These are phyloP conservation scores for Capsella rubella DNA, from an alignment of 441 rosid genomes.

Conservation along the genomic window DNA sequence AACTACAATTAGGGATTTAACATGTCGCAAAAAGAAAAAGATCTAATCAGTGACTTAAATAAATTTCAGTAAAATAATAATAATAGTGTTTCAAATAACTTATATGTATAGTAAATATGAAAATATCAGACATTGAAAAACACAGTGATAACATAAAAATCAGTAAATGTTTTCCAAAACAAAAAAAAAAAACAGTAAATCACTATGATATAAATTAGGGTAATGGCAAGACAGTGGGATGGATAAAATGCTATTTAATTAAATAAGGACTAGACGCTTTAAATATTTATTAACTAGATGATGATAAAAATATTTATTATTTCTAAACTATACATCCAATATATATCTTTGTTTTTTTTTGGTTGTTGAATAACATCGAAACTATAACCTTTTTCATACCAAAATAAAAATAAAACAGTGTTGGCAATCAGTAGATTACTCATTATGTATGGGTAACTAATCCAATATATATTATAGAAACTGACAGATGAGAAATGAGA, in stretches of 20 bases:
- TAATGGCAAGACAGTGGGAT: background rate
- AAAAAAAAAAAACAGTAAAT: too few species aligned
- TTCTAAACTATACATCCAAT: too few species aligned
- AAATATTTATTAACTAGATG: background rate
- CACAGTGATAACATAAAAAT: too few species aligned
- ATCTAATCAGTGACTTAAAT: slow-evolving; percentile 33
- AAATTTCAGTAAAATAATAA: slow-evolving; percentile 2
- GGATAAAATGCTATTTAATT: background rate
- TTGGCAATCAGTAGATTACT: background rate
- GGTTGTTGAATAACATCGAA: too few species aligned
- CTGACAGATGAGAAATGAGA: background rate
- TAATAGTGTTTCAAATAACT: background rate
- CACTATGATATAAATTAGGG: background rate
- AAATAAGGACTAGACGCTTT: background rate
- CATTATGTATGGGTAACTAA: background rate
- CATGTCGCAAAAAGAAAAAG: slow-evolving; percentile 30
- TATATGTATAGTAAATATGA: background rate
- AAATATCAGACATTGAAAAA: background rate
- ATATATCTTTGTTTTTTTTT: too few species aligned
- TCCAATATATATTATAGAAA: background rate
- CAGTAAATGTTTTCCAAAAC: too few species aligned
- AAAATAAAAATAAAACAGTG: too few species aligned
- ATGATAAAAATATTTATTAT: too few species aligned
- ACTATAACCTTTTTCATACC: too few species aligned
- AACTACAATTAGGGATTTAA: slow-evolving; percentile 32